A percentile compares a stretch with the other conserved stretches of the same genome.
These are phyloP conservation scores for Candida freyschussii DNA, from an alignment of 1,139 yeast species.

Conservation along the genomic window DNA sequence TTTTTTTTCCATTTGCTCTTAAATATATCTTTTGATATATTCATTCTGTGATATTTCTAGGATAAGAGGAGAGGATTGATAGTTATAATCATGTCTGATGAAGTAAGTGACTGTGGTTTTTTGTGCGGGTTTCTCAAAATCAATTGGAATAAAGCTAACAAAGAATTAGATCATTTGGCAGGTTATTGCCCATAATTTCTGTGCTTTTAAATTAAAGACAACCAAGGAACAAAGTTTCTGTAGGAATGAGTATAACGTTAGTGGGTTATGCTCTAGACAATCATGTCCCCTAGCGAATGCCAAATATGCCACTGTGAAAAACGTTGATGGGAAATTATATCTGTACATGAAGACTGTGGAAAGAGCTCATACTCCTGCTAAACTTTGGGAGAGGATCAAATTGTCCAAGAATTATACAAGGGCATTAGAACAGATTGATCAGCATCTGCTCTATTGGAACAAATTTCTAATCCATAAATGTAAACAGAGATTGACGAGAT, in stretches of 20 bases:
- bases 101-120: conserved; percentile 25
- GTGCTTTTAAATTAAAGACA: conserved; percentile 81
- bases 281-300: conserved; percentile 97
- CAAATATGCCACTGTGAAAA: conserved; percentile 90
- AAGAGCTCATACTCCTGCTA: conserved; percentile 91
- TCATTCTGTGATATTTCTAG: not conserved
- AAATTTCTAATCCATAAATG: conserved; percentile 87
- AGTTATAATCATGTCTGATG: conserved; percentile 36
- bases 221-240: conserved; percentile 79
- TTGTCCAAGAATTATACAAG: conserved; percentile 81
- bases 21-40: not conserved
- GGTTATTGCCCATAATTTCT: conserved; percentile 82
- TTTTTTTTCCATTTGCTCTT: not conserved
- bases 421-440: conserved; percentile 86
- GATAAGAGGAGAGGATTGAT: not conserved
- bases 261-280: conserved; percentile 87
- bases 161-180: conserved; percentile 71
- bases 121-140: too few species aligned
- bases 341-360: conserved; percentile 96
- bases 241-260: conserved; percentile 82
- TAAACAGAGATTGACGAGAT: conserved; percentile 89
- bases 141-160: conserved; percentile 6
- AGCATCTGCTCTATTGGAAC: conserved; percentile 87
- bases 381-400: conserved; percentile 90
- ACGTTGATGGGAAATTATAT: conserved; percentile 80